Conservation (phyloP, 805 yeast species). For the Clavispora carvajalis region DNA sequence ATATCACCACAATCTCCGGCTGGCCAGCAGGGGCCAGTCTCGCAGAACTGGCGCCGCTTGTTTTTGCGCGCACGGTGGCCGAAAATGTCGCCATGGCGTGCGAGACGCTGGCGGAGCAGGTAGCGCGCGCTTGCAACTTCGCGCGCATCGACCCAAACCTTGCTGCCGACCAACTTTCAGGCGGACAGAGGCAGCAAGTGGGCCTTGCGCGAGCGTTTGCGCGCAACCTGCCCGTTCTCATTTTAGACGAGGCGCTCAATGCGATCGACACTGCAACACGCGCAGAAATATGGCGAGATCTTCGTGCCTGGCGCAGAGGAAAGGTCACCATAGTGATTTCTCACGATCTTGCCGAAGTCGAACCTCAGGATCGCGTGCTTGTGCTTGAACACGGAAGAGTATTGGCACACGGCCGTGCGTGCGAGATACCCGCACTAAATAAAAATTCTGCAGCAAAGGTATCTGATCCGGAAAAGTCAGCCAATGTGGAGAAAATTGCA, state of each 20-base stretch:
- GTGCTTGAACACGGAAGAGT: conserved; percentile 54
- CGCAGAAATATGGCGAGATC: conserved; percentile 39
- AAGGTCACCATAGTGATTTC: conserved; percentile 79
- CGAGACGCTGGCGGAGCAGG: neutral
- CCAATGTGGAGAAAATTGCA: too few relatives aligned
- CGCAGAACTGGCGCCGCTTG: conserved; percentile 64
- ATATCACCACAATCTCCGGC: neutral
- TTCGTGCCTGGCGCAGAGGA: conserved; percentile 56
- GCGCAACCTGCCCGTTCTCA: conserved; percentile 66
- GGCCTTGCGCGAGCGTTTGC: conserved; percentile 79
- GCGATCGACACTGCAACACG: conserved; percentile 64
- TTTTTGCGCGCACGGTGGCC: conserved; percentile 36
- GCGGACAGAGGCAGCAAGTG: conserved; percentile 86
- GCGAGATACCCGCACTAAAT: neutral
- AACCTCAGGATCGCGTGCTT: conserved; percentile 50
- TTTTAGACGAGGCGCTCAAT: conserved; percentile 82
- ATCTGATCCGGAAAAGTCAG: neutral
- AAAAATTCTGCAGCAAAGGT: neutral
- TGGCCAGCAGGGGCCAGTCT: conserved; percentile 41
- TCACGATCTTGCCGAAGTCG: conserved; percentile 64
- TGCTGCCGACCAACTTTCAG: conserved; percentile 46
- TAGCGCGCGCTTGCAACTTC: neutral
- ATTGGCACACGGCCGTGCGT: conserved; percentile 4
- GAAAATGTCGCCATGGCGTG: neutral
- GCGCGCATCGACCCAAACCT: neutral